Evolutionary conservation across 2,329 filamentous ascomycete genomes (phyloP), one percentile per base, ranked within the genome.

Genomic region (Hypomyces perniciosus): DNA sequence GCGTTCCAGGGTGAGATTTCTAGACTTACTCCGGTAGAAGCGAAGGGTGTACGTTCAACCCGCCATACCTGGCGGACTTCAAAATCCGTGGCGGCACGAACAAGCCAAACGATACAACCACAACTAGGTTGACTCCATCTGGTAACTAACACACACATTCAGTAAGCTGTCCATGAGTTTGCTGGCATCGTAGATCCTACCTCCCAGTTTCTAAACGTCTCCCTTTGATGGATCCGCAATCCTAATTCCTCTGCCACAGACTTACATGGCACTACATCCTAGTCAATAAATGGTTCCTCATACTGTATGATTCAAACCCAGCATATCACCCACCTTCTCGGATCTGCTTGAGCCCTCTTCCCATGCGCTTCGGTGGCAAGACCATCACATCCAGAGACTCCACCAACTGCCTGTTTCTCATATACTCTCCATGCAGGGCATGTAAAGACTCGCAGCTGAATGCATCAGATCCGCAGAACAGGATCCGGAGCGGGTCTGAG

Each of bases 61-160:
- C 93, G 40, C 91, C 91, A 69, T 95, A 96, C 59, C 79, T 81
- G 27, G 87, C 81, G 1, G 71, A 71, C 26, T 72, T 72, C 26
- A 99, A 74, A 12, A 97, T 81, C 4, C 89, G 78, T 1, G 79
- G 77, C 1, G 93, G 93, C 1, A 99, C 84, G 54, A 96, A 86
- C 6, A 96, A 78, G 3, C 93, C 93, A 69, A 97, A 99, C 0
- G 93, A 97, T 4, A 97, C 93, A 44, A 91, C 91, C 42, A 97
- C 76, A 58, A 99, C 79, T 52, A 99, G 74, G 65, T 96, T 90
- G 57, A 83, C 82, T 3, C 72, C 62, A 40, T 64, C 62, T 0
- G 85, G 84, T 33, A 84, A 76, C 77, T 85, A 57, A 54, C 33
- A 12, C 33, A 12, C 8, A 12, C 27, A 60, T 54, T 42, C 29